Evolutionary conservation across 805 yeast species (phyloP), one percentile per base, ranked within the genome.

Genomic region (Candida schatavii): DNA sequence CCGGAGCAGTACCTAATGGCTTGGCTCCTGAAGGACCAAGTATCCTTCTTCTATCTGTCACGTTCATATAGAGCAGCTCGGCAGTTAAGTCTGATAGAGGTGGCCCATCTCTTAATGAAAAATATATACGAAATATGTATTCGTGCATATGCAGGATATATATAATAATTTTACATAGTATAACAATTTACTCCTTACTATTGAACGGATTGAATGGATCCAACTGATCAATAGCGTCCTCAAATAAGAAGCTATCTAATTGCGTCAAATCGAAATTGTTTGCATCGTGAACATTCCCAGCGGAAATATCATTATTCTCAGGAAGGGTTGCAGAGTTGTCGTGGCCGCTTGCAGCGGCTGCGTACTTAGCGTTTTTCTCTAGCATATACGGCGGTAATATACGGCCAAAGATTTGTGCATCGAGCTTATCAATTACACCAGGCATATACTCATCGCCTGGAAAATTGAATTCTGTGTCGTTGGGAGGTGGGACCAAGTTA

Each of bases 371-470:
- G 28, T 55, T 59, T 37, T 49, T 55, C 41, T 66, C 71, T 37
- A 81, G 69, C 95, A 87, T 87, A 56, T 85, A 87, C 3, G 95
- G 93, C 2, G 96, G 96, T 37, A 87, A 57, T 48, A 85, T 82
- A 30, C 86, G 67, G 1, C 96, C 97, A 68, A 88, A 88, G 15
- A 88, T 74, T 55, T 87, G 90, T 55, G 87, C 79, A 57, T 88
- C 97, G 36, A 88, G 62, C 49, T 83, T 85, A 58, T 88, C 96
- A 72, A 88, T 84, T 33, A 86, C 83, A 3, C 95, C 93, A 1
- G 93, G 88, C 46, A 85, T 73, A 52, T 86, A 85, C 40, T 66
- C 62, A 31, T 59, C 51, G 13, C 48, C 44, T 4, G 34, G 23
- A 13, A 44, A 36, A 21, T 10, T n/a, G 9, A 39, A 42, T 28